Base-by-base conservation (phyloP, 2,329 filamentous ascomycete species). In the Talaromyces islandicus region DNA sequence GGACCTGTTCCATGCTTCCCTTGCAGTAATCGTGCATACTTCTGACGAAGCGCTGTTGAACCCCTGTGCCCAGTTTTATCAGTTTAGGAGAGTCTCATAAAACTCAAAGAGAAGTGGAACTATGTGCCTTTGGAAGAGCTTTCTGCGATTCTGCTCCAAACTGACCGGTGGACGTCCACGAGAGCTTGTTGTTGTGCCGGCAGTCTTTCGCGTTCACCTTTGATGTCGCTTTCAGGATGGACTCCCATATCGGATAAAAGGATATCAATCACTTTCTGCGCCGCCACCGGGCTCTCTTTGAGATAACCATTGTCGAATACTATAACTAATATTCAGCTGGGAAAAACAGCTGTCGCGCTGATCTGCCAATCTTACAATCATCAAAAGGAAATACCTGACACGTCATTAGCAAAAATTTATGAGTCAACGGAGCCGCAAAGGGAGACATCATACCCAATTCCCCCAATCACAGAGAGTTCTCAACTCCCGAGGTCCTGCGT, bases 221-320 rank as follows among this genome's bases (percentile, higher is more conserved):
- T 35, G 12, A 38, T 9, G 12, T 38, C 6, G 7, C 7, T 29
- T 38, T 46, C 19, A 2, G 12, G 21, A 19, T 11, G 17, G 9
- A 51, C 19, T 3, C 24, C 57, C 56, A 66, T 61, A 6, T 68
- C 62, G 3, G 54, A 53, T 10, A 70, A 64, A 43, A 70, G 60
- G 19, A 63, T 58, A 14, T 67, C 65, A n/a, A 67, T 59, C 24
- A 72, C 57, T 6, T 62, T 54, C 10, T 67, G 62, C 1, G 71
- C 68, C 14, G 60, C 59, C 4, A 59, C 54, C 2, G 62, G 62
- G 50, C 72, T 64, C 19, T 65, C 59, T 41, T 64, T 68, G 21
- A 72, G 61, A n/a, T 62, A 60, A 1, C 71, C 71, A 54, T 71
- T 70, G 53, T 73, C 70, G 30, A 71, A 71, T 38, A 64, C 65